Evolutionary conservation across 176 grass and related monocot species (phyloP), one percentile per base, ranked within the genome.

Genomic region (Carex scoparia): DNA sequence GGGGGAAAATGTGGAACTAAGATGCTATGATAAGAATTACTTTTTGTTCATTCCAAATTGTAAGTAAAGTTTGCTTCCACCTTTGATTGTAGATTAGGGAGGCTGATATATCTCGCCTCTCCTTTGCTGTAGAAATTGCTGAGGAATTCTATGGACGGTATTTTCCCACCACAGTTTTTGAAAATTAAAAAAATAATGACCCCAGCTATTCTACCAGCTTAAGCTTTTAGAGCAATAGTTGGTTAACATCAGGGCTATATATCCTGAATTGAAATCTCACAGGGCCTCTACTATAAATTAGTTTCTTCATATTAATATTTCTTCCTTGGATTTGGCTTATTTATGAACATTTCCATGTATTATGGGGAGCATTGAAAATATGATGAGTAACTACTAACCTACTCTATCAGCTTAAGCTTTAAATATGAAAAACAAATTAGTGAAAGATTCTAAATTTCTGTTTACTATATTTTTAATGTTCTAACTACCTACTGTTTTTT

Each of bases 121-220:
- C 93, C 69, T 99, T 99, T 94, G 91, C 91, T 86, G 90, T 95
- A 77, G 93, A 99, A 92, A 89, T 95, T 91, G 93, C 91, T 80
- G 90, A 95, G 85, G 91, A 99, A 86, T 99, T 99, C 84, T 99
- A 95, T 58, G 91, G 93, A 95, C 95, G 96, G 91, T 95, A 55
- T 0, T 86, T 75, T 89, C 82, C 79, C 23, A 42, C 65, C 68
- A 8, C 14, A 83, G 19, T 15, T 80, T 80, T 80, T 81, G 74
- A 33, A 56, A 76, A 31, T 35, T 40, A 40, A 31, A 19, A 38
- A 79, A 37, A 18, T 30, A 35, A 57, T 15, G 51, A 78, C 73
- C 13, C 73, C 13, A 28, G 14, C 74, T 31, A 78, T 78, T 78
- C 4, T 35, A 18, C 13, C 51, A 16, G 74, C 12, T 46, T 78